Percentiles rank a stretch among this genome's conserved stretches.
phyloP scores from a whole-genome alignment of 2,329 filamentous ascomycete species.

The Fusarium camptoceras region DNA sequence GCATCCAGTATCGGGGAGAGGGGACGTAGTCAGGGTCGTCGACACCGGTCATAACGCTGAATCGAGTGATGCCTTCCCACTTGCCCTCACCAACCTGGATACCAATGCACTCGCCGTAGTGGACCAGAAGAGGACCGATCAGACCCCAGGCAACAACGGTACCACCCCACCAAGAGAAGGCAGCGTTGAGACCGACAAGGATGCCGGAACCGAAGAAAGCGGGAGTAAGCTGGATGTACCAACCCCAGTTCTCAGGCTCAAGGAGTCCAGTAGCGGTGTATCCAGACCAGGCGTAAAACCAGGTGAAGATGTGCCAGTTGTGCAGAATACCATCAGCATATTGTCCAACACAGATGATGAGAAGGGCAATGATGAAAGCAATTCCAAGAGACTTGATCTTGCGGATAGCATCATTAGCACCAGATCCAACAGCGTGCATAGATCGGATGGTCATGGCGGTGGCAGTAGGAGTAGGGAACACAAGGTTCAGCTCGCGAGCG shows the following conservation, averaged over 20 bases:
- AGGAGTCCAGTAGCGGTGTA: slow-evolving; percentile 62
- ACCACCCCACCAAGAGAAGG: slow-evolving; percentile 68
- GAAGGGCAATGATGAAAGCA: slow-evolving; percentile 63
- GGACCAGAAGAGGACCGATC: slow-evolving; percentile 59
- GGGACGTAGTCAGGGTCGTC: slow-evolving; percentile 47
- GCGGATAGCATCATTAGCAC: slow-evolving; percentile 63
- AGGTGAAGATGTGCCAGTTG: slow-evolving; percentile 67
- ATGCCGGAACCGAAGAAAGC: slow-evolving; percentile 70
- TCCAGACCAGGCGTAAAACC: slow-evolving; percentile 66
- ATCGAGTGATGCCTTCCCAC: slow-evolving; percentile 49
- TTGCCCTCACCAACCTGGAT: slow-evolving; percentile 47
- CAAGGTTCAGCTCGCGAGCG: slow-evolving; percentile 67
- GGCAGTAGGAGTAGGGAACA: slow-evolving; percentile 70
- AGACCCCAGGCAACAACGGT: slow-evolving; percentile 67
- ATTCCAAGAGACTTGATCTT: slow-evolving; percentile 67
- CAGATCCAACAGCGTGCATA: slow-evolving; percentile 69
- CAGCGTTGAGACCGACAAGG: slow-evolving; percentile 65
- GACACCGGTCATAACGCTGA: slow-evolving; percentile 49
- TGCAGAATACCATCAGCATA: slow-evolving; percentile 71
- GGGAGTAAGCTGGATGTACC: slow-evolving; percentile 69
- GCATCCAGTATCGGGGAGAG: slow-evolving; percentile 57
- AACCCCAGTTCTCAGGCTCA: slow-evolving; percentile 70
- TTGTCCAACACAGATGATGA: slow-evolving; percentile 67
- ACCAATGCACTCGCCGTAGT: slow-evolving; percentile 66
- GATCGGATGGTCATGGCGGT: slow-evolving; percentile 71